Evolutionary conservation across 1,139 yeast species (phyloP).

Genomic region (Taphrina pruni): DNA sequence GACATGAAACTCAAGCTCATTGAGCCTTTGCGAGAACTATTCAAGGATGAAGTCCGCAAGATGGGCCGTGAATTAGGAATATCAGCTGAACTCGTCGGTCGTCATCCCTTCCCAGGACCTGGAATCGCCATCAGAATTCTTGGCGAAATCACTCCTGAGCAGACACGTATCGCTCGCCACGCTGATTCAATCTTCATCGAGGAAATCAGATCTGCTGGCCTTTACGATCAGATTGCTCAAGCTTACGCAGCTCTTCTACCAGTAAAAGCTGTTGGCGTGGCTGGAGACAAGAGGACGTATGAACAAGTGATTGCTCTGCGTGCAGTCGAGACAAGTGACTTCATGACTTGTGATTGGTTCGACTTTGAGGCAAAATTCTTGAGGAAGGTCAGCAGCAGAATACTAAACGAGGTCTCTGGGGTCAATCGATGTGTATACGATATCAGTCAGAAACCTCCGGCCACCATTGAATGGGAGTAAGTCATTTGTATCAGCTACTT

Average conservation of each 20-base stretch:
- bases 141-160: constrained; percentile 93
- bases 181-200: constrained; percentile 95
- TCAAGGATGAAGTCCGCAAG: constrained; percentile 97
- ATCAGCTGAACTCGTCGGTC: constrained; percentile 97
- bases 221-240: constrained; percentile 91
- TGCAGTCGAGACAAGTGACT: constrained; percentile 96
- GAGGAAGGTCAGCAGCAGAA: constrained; percentile 91
- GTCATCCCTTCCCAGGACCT: constrained; percentile 99
- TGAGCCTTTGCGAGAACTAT: constrained; percentile 97
- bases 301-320: constrained; percentile 99
- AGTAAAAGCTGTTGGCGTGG: constrained; percentile 97
- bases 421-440: constrained; percentile 99
- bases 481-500: not conserved
- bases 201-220: constrained; percentile 91
- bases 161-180: constrained; percentile 94
- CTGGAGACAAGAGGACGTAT: constrained; percentile 99
- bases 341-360: constrained; percentile 99
- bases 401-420: constrained; percentile 97
- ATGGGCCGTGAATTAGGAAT: constrained; percentile 94
- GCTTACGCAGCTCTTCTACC: constrained; percentile 97
- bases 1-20: constrained; percentile 97
- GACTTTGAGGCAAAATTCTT: constrained; percentile 91
- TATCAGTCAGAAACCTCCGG: constrained; percentile 98
- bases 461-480: constrained; percentile 99
- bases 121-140: constrained; percentile 98